Evolutionary conservation across 2,329 filamentous ascomycete species (phyloP).

Genomic region (Colletotrichum simmondsii): DNA sequence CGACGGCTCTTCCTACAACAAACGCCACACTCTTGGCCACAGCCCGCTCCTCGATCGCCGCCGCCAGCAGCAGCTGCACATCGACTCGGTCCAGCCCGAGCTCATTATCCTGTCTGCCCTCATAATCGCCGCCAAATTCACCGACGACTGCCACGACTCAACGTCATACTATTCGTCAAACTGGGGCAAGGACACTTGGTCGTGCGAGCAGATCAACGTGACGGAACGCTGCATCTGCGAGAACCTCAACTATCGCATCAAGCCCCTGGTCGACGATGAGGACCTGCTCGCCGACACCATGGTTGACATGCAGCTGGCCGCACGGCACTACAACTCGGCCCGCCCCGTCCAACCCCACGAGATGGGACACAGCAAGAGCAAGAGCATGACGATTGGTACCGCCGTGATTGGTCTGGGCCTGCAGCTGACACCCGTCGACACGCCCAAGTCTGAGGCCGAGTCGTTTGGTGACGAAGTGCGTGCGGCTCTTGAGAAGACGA

Average conservation of each 20-base stretch:
- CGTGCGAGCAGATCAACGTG: slow-evolving; percentile 69
- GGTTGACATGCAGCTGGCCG: slow-evolving; percentile 73
- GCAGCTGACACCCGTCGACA: slow-evolving; percentile 54
- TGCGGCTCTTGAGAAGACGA: slow-evolving; percentile 17
- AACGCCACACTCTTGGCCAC: slow-evolving; percentile 61
- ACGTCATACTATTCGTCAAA: slow-evolving; percentile 62
- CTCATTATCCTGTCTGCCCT: slow-evolving; percentile 72
- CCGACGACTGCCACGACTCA: slow-evolving; percentile 67
- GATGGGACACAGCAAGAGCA: slow-evolving; percentile 44
- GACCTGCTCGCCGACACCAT: slow-evolving; percentile 68
- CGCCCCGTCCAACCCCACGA: slow-evolving; percentile 21
- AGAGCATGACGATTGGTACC: slow-evolving; percentile 51
- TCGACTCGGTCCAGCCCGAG: slow-evolving; percentile 71
- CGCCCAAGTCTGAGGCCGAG: slow-evolving; percentile 36
- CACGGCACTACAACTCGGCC: slow-evolving; percentile 43
- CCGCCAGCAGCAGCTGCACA: slow-evolving; percentile 57
- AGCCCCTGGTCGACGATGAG: slow-evolving; percentile 68
- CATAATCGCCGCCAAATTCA: slow-evolving; percentile 73
- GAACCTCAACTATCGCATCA: slow-evolving; percentile 70
- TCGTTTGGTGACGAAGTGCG: slow-evolving; percentile 26
- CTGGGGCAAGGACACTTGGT: slow-evolving; percentile 69
- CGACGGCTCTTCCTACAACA: slow-evolving; percentile 42
- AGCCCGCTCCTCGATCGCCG: slow-evolving; percentile 42
- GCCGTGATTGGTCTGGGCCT: slow-evolving; percentile 52
- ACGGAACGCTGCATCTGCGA: slow-evolving; percentile 74